Percentiles rank a stretch among this genome's conserved stretches.
phyloP scores from a whole-genome alignment of 2,329 filamentous ascomycete species.

The Drechslerella dactyloides region DNA sequence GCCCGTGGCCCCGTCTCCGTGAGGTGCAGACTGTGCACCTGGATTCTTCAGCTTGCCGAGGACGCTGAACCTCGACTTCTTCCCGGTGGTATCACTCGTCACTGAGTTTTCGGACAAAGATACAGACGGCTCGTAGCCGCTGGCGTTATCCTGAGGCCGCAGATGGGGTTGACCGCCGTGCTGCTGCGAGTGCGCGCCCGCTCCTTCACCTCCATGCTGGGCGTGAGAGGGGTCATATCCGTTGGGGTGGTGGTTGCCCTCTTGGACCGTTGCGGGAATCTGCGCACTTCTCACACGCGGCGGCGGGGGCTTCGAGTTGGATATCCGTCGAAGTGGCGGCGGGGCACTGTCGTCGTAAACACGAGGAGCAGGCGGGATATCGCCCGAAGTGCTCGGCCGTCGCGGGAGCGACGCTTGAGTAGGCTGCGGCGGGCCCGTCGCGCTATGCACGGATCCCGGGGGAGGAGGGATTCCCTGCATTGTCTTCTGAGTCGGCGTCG shows the following conservation, averaged over 20 bases:
- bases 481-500: conserved; percentile 3
- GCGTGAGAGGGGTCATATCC: conserved; percentile 20
- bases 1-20: conserved; percentile 14
- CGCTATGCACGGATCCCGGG: neutral
- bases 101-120: conserved; percentile 29
- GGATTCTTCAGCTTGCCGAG: conserved; percentile 22
- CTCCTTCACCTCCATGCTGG: conserved; percentile 17
- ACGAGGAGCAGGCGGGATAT: conserved; percentile 7
- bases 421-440: neutral
- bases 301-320: conserved; percentile 41
- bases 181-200: conserved; percentile 13
- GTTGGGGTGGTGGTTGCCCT: conserved; percentile 21
- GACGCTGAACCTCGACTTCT: conserved; percentile 42
- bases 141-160: conserved; percentile 27
- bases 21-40: conserved; percentile 6
- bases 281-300: conserved; percentile 34
- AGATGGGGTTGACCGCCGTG: conserved; percentile 23
- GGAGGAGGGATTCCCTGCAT: conserved; percentile 6
- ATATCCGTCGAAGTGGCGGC: conserved; percentile 47
- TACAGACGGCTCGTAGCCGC: conserved; percentile 34
- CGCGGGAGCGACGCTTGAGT: neutral
- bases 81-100: conserved; percentile 25
- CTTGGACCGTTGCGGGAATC: conserved; percentile 31
- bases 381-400: conserved; percentile 31
- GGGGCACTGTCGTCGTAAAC: conserved; percentile 35